Evolutionary conservation across 805 yeast species (phyloP).

Genomic region (Teunomyces kruisii): DNA sequence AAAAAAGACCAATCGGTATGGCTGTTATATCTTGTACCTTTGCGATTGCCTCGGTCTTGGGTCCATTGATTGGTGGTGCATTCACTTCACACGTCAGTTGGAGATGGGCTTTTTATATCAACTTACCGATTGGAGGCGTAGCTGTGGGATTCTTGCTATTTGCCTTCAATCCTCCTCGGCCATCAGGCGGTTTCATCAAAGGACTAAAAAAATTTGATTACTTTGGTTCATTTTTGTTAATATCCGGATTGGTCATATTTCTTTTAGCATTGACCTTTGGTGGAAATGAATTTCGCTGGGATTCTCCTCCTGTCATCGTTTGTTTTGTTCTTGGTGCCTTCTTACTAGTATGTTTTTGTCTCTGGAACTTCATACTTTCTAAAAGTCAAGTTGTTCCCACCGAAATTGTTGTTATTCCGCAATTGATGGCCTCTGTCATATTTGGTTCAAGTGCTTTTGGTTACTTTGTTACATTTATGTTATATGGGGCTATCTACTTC

Average conservation of each 20-base stretch:
- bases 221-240: conserved; percentile 18
- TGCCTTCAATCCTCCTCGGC: conserved; percentile 21
- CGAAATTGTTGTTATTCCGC: conserved; percentile 14
- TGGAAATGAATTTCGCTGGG: conserved; percentile 19
- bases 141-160: conserved; percentile 17
- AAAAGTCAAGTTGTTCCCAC: conserved; percentile 18
- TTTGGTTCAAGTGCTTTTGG: conserved; percentile 15
- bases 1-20: conserved; percentile 23
- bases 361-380: conserved; percentile 19
- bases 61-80: conserved; percentile 27
- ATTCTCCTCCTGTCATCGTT: conserved; percentile 22
- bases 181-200: conserved; percentile 8
- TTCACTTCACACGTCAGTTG: conserved; percentile 23
- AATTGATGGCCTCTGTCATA: conserved; percentile 14
- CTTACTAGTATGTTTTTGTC: conserved; percentile 18
- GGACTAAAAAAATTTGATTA: conserved; percentile 20
- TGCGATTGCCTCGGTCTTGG: conserved; percentile 24
- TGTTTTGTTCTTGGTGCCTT: conserved; percentile 23
- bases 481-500: conserved; percentile 46
- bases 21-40: conserved; percentile 18
- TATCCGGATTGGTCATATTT: conserved; percentile 20
- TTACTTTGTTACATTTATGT: conserved; percentile 16
- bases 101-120: conserved; percentile 30
- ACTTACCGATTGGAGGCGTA: conserved; percentile 23
- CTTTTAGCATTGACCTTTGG: conserved; percentile 25